Conservation (phyloP, 2,329 filamentous ascomycete genomes). For the Arthrinium phaeospermum region DNA sequence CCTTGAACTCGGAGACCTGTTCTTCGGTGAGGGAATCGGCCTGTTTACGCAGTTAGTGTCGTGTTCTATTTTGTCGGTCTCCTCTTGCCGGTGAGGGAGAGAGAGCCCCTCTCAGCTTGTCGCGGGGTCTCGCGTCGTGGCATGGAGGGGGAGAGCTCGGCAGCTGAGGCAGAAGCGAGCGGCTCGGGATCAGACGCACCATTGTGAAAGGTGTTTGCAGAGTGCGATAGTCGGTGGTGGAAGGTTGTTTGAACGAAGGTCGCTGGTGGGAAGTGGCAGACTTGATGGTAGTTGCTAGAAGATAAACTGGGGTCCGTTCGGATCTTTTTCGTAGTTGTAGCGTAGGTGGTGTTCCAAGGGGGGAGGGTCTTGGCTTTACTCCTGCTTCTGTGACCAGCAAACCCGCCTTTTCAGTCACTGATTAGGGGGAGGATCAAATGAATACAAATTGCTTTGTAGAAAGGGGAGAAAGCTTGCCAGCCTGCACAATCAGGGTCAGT, state of each 20-base stretch:
- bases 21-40: constrained; percentile 99
- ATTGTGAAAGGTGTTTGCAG: constrained; percentile 21
- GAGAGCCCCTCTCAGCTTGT: not conserved
- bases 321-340: constrained; percentile 17
- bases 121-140: constrained; percentile 14
- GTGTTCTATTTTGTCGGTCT: constrained; percentile 16
- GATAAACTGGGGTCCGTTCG: constrained; percentile 17
- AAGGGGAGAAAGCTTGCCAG: constrained; percentile 19
- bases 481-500: constrained; percentile 5
- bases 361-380: constrained; percentile 1
- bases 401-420: constrained; percentile 16
- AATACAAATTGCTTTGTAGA: constrained; percentile 6
- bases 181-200: constrained; percentile 18
- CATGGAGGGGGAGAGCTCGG: not conserved
- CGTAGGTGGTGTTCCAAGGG: constrained; percentile 4
- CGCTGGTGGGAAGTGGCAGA: constrained; percentile 9
- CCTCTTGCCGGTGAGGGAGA: not conserved
- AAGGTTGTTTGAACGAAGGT: constrained; percentile 8
- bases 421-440: constrained; percentile 13
- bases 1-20: constrained; percentile 99
- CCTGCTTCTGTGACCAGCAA: constrained; percentile 8
- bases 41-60: constrained; percentile 51
- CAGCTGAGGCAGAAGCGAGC: not conserved
- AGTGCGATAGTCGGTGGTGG: constrained; percentile 8
- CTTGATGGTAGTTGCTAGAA: constrained; percentile 15